These are phyloP conservation scores for Discostella stelligeroides DNA, from an alignment of 108 stramenopile species.

Conservation along the genomic window DNA sequence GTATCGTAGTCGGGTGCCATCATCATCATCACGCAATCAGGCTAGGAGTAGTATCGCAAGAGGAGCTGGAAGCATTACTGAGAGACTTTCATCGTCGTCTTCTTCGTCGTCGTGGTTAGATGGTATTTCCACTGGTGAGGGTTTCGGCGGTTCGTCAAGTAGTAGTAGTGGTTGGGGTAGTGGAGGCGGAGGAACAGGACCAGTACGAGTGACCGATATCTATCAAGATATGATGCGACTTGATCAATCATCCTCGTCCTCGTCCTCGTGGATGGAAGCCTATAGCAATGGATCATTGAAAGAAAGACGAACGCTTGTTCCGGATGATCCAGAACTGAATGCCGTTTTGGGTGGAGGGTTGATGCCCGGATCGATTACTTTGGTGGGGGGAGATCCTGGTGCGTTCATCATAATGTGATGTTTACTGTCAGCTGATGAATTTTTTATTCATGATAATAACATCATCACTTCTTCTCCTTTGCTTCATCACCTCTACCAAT, in stretches of 20 bases:
- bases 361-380: constrained; percentile 83
- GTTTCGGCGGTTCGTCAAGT: constrained; percentile 18
- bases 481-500: too few relatives aligned
- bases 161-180: constrained; percentile 29
- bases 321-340: constrained; percentile 84
- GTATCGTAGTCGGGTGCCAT: too few relatives aligned
- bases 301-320: constrained; percentile 57
- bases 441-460: too few relatives aligned
- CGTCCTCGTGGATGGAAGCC: constrained; percentile 16
- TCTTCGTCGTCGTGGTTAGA: constrained; percentile 61
- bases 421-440: too few relatives aligned
- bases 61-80: constrained; percentile 13
- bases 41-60: constrained; percentile 31
- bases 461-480: too few relatives aligned
- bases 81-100: neutral
- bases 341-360: constrained; percentile 93
- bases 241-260: neutral
- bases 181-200: too few relatives aligned
- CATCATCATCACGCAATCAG: too few relatives aligned
- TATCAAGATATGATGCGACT: constrained; percentile 51
- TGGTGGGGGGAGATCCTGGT: constrained; percentile 94
- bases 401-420: too few relatives aligned
- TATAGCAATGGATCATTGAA: constrained; percentile 16
- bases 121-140: constrained; percentile 37
- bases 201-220: constrained; percentile 68